Percentiles rank a stretch among this genome's conserved stretches.
Conservation (phyloP, 495 filamentous ascomycete genomes). For the Chaetomium tenue region DNA sequence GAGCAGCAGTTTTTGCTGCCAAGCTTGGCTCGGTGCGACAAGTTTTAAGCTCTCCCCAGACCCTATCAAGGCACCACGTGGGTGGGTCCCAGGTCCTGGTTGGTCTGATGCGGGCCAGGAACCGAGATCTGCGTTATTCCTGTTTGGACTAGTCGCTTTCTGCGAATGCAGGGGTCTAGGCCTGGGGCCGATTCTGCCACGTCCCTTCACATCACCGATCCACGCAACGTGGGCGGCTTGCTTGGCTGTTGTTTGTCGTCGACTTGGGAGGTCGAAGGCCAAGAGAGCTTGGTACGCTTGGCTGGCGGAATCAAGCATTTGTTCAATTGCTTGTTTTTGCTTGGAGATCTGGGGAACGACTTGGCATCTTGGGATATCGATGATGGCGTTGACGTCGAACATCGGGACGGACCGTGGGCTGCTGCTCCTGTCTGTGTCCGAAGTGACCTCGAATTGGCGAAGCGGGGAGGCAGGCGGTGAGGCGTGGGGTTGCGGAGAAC, state of each 20-base stretch:
- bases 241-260: not conserved
- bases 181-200: not conserved
- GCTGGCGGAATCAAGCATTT: not conserved
- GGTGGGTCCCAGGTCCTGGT: slow-evolving; percentile 2
- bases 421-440: not conserved
- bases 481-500: slow-evolving; percentile 7
- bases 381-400: too few species aligned
- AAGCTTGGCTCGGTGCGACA: not conserved
- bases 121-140: slow-evolving; percentile 14
- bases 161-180: not conserved
- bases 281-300: slow-evolving; percentile 7
- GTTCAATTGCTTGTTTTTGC: slow-evolving; percentile 1
- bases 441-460: not conserved
- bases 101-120: slow-evolving; percentile 5
- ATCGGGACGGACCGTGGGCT: too few species aligned
- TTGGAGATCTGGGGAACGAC: not conserved
- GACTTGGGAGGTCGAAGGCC: not conserved
- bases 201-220: not conserved
- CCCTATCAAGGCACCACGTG: slow-evolving; percentile 19
- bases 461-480: slow-evolving; percentile 8
- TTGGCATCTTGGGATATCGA: not conserved
- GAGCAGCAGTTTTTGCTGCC: not conserved
- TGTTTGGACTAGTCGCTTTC: not conserved
- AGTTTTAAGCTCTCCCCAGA: not conserved
- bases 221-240: not conserved